phyloP scores from a whole-genome alignment of 352 stramenopile genomes.

The Aphanomyces stellatus region DNA sequence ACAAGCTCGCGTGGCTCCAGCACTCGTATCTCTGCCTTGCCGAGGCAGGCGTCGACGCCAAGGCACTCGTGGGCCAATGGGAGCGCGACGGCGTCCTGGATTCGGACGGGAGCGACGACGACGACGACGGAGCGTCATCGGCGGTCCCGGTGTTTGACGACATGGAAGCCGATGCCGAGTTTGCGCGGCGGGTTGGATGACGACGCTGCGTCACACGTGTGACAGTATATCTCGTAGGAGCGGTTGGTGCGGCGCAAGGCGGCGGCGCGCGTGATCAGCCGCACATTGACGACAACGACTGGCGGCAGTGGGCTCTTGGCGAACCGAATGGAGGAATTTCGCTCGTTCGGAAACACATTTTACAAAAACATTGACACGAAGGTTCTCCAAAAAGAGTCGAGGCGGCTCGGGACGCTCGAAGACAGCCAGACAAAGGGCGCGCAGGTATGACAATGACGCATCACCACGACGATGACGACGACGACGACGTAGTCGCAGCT shows the following conservation, averaged over 20 bases:
- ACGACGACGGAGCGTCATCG: background rate
- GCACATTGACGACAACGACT: too few relatives aligned
- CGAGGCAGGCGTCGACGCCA: background rate
- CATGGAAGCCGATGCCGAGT: background rate
- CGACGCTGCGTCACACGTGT: background rate
- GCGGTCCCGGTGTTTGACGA: background rate
- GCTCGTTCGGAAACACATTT: constrained; percentile 14
- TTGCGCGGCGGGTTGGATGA: background rate
- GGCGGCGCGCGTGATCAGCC: background rate
- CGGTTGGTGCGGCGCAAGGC: background rate
- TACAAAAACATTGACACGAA: constrained; percentile 17
- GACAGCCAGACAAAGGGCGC: background rate
- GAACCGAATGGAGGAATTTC: constrained; percentile 6
- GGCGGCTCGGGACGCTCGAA: background rate
- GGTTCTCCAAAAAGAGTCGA: background rate
- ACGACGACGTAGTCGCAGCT: background rate
- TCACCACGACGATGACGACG: background rate
- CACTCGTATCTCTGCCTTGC: constrained; percentile 9
- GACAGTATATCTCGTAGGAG: background rate
- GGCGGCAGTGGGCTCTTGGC: background rate
- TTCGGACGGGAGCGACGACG: background rate
- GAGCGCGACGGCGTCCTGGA: background rate
- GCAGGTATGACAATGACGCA: background rate
- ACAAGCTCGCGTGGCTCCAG: constrained; percentile 12
- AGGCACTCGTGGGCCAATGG: background rate